Conservation (phyloP, 1,284 basidiomycete genomes). For the Neolentinus lepideus region DNA sequence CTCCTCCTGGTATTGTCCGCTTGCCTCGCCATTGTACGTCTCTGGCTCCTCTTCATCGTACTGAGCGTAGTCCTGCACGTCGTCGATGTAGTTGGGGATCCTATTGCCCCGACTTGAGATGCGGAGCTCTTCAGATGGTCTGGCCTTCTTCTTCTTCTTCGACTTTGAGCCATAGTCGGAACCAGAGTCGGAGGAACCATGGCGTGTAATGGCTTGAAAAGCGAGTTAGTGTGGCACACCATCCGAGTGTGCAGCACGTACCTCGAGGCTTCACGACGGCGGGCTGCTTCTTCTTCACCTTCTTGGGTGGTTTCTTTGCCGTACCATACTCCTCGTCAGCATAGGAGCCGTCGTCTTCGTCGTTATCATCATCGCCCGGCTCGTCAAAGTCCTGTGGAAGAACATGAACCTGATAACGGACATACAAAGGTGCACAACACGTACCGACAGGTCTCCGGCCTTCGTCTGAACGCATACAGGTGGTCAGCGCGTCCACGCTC, state of each 20-base stretch:
- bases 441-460: slow-evolving; percentile 64
- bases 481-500: slow-evolving; percentile 12
- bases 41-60: slow-evolving; percentile 56
- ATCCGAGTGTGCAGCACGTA: slow-evolving; percentile 24
- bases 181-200: slow-evolving; percentile 68
- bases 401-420: slow-evolving; percentile 11
- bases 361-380: slow-evolving; percentile 36
- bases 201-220: slow-evolving; percentile 36
- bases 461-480: slow-evolving; percentile 24
- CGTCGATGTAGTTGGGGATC: slow-evolving; percentile 82
- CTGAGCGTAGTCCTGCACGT: slow-evolving; percentile 76
- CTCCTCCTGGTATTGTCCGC: slow-evolving; percentile 53
- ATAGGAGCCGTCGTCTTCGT: slow-evolving; percentile 69
- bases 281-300: slow-evolving; percentile 51
- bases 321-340: slow-evolving; percentile 64
- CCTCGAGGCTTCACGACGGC: slow-evolving; percentile 47
- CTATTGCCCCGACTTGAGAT: slow-evolving; percentile 77
- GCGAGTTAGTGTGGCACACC: neutral
- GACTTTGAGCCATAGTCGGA: slow-evolving; percentile 84
- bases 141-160: slow-evolving; percentile 76
- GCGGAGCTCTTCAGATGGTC: slow-evolving; percentile 64
- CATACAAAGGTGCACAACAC: slow-evolving; percentile 21
- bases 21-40: slow-evolving; percentile 44
- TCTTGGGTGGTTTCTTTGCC: slow-evolving; percentile 59
- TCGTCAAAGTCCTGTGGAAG: slow-evolving; percentile 60